Percentiles rank a stretch among this genome's conserved stretches.
phyloP scores from a whole-genome alignment of 305 asterid species.

The Nicotiana rustica region DNA sequence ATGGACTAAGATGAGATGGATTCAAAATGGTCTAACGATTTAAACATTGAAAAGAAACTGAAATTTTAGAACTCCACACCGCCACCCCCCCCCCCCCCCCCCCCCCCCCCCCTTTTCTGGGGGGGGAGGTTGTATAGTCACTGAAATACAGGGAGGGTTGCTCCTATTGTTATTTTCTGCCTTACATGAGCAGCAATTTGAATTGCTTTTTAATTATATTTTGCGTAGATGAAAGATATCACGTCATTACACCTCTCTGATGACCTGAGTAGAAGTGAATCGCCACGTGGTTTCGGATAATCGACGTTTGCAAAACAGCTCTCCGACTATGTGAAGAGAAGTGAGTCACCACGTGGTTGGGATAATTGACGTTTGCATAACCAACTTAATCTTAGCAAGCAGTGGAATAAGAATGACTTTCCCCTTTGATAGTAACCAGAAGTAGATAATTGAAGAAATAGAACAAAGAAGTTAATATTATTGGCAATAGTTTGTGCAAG shows the following conservation, averaged over 20 bases:
- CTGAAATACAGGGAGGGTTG: background rate
- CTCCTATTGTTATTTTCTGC: background rate
- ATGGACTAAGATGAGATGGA: background rate
- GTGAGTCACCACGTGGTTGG: background rate
- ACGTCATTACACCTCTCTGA: background rate
- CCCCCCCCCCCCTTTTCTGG: no score
- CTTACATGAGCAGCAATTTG: no score
- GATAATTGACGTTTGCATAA: background rate
- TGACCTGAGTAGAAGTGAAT: background rate
- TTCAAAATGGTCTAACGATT: background rate
- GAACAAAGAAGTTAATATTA: no score
- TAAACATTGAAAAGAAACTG: slow-evolving; percentile 3
- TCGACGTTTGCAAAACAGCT: background rate
- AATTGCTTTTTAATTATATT: no score
- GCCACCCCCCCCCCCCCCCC: no score
- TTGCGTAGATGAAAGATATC: background rate
- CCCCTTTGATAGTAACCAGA: no score
- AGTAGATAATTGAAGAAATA: no score
- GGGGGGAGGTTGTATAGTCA: background rate
- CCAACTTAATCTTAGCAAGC: background rate
- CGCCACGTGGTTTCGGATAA: background rate
- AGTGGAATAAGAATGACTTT: background rate
- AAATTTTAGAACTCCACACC: background rate
- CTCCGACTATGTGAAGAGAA: background rate
- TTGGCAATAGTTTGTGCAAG: no score